Base-by-base conservation (phyloP, 2,329 filamentous ascomycete species). In the Neonectria sp. region DNA sequence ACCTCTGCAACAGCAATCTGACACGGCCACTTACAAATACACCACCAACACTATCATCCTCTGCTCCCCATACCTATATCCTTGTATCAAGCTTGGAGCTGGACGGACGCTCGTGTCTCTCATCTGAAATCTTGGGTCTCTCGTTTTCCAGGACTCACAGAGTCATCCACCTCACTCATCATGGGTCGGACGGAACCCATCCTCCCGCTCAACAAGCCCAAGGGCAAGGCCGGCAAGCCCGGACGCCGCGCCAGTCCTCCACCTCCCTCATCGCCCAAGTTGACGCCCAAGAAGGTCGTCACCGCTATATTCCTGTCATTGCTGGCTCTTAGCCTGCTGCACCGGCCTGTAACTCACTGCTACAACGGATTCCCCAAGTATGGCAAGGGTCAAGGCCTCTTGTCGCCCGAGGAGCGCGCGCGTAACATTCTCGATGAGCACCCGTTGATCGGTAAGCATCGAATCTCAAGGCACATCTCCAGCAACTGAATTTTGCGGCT, bases 371-470 rank as follows among this genome's bases (percentile, higher is more conserved):
- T 73, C 13, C 72, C 68, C 37, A 67, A 76, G n/a, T 71, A 76
- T 67, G 61, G 75, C 63, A 69, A 75, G 31, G 74, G 71, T 46
- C 74, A 77, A 6, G 71, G 73, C 64, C 53, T 61, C 12, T 31
- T 66, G 12, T 81, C 81, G 4, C 73, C 85, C 25, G 83, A 88
- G 56, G 77, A 85, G 55, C 81, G 86, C 43, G 86, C 85, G 46
- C 81, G 80, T 40, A 77, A 76, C 37, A 85, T 88, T 37, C 79
- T 88, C 35, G 78, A 79, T 6, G 70, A 78, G 6, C 86, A 82
- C 1, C 86, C 86, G 2, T 76, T 88, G 71, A 87, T 88, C 68
- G 86, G 86, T 88, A 80, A 51, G 21, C 25, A 53, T 45, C n/a
- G 29, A 11, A 25, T 29, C 33, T 3, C n/a, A 13, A 6, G 4